Conservation (phyloP, 768 basidiomycete genomes). For the Pleurotus salmoneostramineus region DNA sequence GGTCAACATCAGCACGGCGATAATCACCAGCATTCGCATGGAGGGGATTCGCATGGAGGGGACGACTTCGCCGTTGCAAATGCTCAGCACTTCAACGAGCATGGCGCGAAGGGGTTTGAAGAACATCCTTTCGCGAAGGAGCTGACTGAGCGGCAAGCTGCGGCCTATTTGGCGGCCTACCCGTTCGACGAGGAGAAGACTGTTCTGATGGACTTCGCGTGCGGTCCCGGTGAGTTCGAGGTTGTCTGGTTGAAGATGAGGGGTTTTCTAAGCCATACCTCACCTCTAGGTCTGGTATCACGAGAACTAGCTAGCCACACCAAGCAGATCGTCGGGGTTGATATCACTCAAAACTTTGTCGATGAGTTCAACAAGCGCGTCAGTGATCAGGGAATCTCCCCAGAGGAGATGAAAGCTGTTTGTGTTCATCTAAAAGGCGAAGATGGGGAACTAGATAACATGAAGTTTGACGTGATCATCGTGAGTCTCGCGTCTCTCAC, state of each 20-base stretch:
- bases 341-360: constrained; percentile 71
- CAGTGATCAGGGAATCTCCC: constrained; percentile 54
- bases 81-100: constrained; percentile 29
- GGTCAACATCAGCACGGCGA: too few relatives aligned
- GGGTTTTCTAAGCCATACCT: too few relatives aligned
- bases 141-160: constrained; percentile 28
- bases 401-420: constrained; percentile 66
- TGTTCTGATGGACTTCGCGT: constrained; percentile 69
- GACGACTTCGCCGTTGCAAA: constrained; percentile 29
- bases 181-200: constrained; percentile 54
- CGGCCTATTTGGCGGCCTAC: constrained; percentile 34
- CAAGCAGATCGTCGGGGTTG: constrained; percentile 66
- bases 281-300: constrained; percentile 53
- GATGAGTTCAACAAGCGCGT: constrained; percentile 60
- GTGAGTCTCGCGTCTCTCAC: constrained; percentile 36
- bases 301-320: constrained; percentile 55
- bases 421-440: constrained; percentile 44
- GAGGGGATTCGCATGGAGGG: constrained; percentile 7
- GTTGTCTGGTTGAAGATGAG: too few relatives aligned
- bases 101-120: constrained; percentile 12
- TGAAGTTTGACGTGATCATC: constrained; percentile 65
- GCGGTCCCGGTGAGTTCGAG: constrained; percentile 51
- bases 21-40: constrained; percentile 9
- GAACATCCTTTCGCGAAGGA: constrained; percentile 17
- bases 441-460: constrained; percentile 43